A percentile compares a stretch with the other conserved stretches of the same genome.
Evolutionary conservation across 768 basidiomycete genomes (phyloP).

Genomic region (Roridomyces roridus): DNA sequence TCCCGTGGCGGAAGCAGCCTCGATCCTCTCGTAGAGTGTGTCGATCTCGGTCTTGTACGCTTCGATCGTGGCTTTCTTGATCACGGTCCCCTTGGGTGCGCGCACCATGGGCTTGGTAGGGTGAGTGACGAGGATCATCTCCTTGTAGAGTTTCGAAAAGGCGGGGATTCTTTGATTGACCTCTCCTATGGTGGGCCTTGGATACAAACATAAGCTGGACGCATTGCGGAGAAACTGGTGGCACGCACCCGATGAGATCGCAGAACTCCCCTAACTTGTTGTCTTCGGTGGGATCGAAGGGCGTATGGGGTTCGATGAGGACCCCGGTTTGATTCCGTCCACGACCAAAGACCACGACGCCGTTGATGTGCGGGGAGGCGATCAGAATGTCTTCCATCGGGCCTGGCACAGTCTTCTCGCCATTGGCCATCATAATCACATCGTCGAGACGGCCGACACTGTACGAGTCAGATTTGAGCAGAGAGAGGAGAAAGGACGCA

Average conservation of each 20-base stretch:
- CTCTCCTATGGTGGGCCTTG: conserved; percentile 47
- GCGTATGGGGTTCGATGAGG: conserved; percentile 25
- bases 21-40: conserved; percentile 34
- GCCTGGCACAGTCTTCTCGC: conserved; percentile 36
- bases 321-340: conserved; percentile 27
- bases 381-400: conserved; percentile 32
- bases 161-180: conserved; percentile 48
- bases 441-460: conserved; percentile 40
- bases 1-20: conserved; percentile 16
- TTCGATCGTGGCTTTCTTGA: conserved; percentile 47
- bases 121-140: conserved; percentile 53
- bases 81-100: conserved; percentile 54
- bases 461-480: not conserved
- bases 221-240: no score
- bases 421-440: conserved; percentile 32
- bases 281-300: conserved; percentile 11
- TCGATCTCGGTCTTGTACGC: conserved; percentile 54
- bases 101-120: conserved; percentile 49
- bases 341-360: conserved; percentile 20
- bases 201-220: not conserved
- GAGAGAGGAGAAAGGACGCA: conserved; percentile 7
- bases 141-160: conserved; percentile 54
- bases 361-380: conserved; percentile 21
- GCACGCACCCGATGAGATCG: conserved; percentile 45
- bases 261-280: conserved; percentile 29